Conservation (phyloP, 371 early-diverging fungal species). For the Circinella minor region DNA sequence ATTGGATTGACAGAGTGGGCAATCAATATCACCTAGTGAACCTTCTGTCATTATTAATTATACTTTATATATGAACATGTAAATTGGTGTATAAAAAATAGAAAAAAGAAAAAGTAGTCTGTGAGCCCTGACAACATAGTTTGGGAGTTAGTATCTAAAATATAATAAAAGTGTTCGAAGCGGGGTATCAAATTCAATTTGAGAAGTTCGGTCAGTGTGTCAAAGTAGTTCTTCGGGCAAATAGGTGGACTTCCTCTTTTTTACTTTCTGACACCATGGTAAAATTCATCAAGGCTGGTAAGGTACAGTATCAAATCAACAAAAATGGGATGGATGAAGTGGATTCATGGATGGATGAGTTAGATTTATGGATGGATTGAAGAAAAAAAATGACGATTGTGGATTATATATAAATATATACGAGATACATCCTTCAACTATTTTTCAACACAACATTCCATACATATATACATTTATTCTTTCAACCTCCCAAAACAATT, state of each 20-base stretch:
- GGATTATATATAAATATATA: no score
- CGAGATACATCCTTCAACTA: no score
- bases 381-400: background rate
- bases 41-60: background rate
- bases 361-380: no score
- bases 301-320: slow-evolving; percentile 34
- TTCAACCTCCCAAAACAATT: no score
- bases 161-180: background rate
- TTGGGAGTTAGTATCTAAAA: no score
- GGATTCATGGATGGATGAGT: no score
- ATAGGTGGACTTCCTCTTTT: slow-evolving; percentile 19
- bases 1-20: slow-evolving; percentile 34
- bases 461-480: no score
- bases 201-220: background rate
- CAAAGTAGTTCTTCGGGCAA: background rate
- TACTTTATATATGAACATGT: background rate
- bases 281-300: slow-evolving; percentile 81
- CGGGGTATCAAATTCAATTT: background rate
- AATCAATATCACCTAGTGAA: slow-evolving; percentile 15
- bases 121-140: no score
- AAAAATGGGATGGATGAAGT: slow-evolving; percentile 29
- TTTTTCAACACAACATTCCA: slow-evolving; percentile 1
- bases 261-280: slow-evolving; percentile 62
- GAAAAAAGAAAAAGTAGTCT: background rate
- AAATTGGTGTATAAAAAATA: background rate